Conservation (phyloP, 139 green algal species). For the Picochlorum sp. region DNA sequence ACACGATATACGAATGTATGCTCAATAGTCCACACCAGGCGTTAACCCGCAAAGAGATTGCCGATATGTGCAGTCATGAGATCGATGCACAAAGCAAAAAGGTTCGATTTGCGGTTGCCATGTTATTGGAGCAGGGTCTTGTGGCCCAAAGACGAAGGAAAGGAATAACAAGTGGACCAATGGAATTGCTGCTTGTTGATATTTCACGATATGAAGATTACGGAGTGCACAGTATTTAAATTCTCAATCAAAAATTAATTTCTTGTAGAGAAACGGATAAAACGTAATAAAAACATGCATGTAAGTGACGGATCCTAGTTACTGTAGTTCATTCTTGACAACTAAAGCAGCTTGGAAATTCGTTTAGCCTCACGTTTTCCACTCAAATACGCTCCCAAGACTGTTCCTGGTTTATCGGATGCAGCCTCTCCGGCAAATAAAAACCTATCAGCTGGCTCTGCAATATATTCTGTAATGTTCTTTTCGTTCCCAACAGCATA, state of each 20-base stretch:
- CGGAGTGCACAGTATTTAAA: no score
- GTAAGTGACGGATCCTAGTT: no score
- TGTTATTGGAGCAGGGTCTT: slow-evolving; percentile 2
- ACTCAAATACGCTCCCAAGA: slow-evolving; percentile 51
- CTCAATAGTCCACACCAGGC: neutral
- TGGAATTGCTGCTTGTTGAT: neutral
- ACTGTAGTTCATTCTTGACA: neutral
- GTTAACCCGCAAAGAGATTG: neutral
- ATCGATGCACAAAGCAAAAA: neutral
- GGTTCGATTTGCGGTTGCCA: neutral
- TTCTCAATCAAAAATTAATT: no score
- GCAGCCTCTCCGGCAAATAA: slow-evolving; percentile 65
- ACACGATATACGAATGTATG: neutral
- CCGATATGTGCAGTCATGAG: neutral
- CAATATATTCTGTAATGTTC: slow-evolving; percentile 37
- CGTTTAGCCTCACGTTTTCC: slow-evolving; percentile 43
- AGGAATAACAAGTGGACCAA: neutral
- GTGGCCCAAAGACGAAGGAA: slow-evolving; percentile 1
- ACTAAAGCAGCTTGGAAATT: slow-evolving; percentile 5
- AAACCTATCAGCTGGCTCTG: slow-evolving; percentile 26
- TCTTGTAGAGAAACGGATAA: no score
- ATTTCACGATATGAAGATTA: neutral
- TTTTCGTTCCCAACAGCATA: slow-evolving; percentile 43
- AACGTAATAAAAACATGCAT: no score
- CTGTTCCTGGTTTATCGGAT: slow-evolving; percentile 48